These are phyloP conservation scores for Quercus gilva DNA, from an alignment of 306 rosid species.

Conservation along the genomic window DNA sequence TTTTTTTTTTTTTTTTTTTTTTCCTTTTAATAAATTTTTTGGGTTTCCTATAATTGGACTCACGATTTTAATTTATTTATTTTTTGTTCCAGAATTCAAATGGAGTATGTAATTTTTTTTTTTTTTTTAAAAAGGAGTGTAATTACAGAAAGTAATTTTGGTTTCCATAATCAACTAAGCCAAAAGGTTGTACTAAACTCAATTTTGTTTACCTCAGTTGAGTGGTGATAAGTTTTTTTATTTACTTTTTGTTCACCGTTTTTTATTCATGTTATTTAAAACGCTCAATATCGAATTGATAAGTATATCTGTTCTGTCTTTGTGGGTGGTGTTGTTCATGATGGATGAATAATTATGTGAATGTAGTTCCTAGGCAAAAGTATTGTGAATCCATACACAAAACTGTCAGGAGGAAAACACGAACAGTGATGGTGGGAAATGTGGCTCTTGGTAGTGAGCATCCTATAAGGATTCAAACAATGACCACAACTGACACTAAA, in stretches of 20 bases:
- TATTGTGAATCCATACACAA: conserved; percentile 80
- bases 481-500: conserved; percentile 96
- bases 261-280: neutral
- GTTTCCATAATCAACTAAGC: neutral
- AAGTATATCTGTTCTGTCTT: conserved; percentile 1
- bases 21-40: no score
- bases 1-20: no score
- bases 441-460: conserved; percentile 90
- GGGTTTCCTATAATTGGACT: no score
- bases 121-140: neutral
- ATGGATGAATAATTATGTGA: conserved; percentile 30
- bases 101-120: no score
- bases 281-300: neutral
- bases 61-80: no score
- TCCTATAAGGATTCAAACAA: conserved; percentile 97
- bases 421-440: conserved; percentile 92
- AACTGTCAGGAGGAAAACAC: conserved; percentile 86
- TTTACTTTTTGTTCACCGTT: neutral
- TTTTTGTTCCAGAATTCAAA: no score
- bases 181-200: neutral
- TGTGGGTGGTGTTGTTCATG: conserved; percentile 15
- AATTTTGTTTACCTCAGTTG: neutral
- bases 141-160: neutral
- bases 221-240: neutral
- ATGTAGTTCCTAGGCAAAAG: conserved; percentile 89